phyloP scores from a whole-genome alignment of 2,329 filamentous ascomycete genomes.

The Dendrostoma leiphaemia region DNA sequence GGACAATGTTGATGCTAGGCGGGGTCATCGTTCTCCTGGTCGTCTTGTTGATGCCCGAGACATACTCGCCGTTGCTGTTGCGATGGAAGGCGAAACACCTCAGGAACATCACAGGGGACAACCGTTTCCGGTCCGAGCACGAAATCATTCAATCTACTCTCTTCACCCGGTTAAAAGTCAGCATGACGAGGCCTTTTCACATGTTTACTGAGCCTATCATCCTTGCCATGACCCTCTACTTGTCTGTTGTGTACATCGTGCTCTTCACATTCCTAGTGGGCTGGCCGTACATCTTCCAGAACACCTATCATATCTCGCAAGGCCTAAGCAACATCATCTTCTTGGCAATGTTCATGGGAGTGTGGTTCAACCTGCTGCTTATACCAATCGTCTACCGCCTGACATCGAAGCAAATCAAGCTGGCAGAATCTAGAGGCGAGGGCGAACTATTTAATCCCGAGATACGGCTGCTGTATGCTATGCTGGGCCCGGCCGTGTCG shows the following conservation, averaged over 20 bases:
- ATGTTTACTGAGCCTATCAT: constrained; percentile 38
- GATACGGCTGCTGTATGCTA: constrained; percentile 40
- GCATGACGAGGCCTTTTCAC: constrained; percentile 40
- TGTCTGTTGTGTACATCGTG: constrained; percentile 51
- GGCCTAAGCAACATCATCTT: constrained; percentile 43
- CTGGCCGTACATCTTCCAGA: constrained; percentile 47
- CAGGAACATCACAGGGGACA: constrained; percentile 59
- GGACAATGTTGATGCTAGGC: constrained; percentile 63
- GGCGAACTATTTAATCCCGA: constrained; percentile 34
- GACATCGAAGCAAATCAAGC: constrained; percentile 20
- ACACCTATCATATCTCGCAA: constrained; percentile 38
- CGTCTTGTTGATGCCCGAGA: constrained; percentile 62
- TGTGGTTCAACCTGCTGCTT: constrained; percentile 31
- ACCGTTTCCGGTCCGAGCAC: constrained; percentile 61
- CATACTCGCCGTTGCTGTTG: constrained; percentile 56
- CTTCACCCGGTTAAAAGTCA: constrained; percentile 49
- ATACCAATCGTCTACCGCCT: constrained; percentile 33
- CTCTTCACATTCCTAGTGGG: constrained; percentile 54
- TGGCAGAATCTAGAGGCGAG: constrained; percentile 19
- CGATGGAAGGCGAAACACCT: constrained; percentile 58
- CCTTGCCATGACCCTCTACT: constrained; percentile 45
- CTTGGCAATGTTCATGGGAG: constrained; percentile 41
- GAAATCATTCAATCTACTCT: constrained; percentile 52
- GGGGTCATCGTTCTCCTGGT: constrained; percentile 55
- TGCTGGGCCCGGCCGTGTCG: constrained; percentile 38